Evolutionary conservation across 2,329 filamentous ascomycete species (phyloP).

Genomic region (Leptoxyphium fumago): DNA sequence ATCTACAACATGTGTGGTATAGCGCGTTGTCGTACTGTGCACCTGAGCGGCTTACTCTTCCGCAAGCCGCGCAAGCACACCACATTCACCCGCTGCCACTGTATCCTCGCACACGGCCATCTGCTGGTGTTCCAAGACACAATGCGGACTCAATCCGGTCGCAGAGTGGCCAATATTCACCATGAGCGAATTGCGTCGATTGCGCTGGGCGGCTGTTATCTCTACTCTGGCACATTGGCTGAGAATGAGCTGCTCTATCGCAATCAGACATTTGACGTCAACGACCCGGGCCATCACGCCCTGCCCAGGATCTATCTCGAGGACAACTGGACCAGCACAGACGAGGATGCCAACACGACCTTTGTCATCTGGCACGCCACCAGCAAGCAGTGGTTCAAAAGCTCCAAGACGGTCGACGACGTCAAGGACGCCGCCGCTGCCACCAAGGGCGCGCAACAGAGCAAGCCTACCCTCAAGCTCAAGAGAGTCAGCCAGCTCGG

Average conservation of each 20-base stretch:
- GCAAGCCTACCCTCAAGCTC: conserved; percentile 29
- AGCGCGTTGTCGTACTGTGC: conserved; percentile 44
- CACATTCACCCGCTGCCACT: conserved; percentile 45
- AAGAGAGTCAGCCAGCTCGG: conserved; percentile 48
- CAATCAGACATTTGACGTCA: conserved; percentile 49
- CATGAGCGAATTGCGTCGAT: conserved; percentile 45
- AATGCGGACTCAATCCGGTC: conserved; percentile 39
- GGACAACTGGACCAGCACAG: conserved; percentile 46
- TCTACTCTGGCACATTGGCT: conserved; percentile 49
- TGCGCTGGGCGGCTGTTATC: conserved; percentile 47
- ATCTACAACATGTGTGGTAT: conserved; percentile 58
- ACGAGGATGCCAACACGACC: conserved; percentile 51
- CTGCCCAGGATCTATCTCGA: conserved; percentile 45
- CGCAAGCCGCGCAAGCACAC: conserved; percentile 48
- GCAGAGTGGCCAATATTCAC: conserved; percentile 44
- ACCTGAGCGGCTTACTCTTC: conserved; percentile 48
- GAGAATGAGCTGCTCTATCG: conserved; percentile 48
- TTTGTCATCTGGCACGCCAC: conserved; percentile 53
- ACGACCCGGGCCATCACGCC: conserved; percentile 43
- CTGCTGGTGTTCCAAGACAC: conserved; percentile 48
- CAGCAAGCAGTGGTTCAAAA: conserved; percentile 40
- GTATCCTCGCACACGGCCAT: conserved; percentile 45
- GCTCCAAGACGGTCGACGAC: conserved; percentile 18
- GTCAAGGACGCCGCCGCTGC: conserved; percentile 5
- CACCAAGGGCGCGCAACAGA: conserved; percentile 11